Conservation (phyloP, 768 basidiomycete genomes). For the Mycena chlorophos region DNA sequence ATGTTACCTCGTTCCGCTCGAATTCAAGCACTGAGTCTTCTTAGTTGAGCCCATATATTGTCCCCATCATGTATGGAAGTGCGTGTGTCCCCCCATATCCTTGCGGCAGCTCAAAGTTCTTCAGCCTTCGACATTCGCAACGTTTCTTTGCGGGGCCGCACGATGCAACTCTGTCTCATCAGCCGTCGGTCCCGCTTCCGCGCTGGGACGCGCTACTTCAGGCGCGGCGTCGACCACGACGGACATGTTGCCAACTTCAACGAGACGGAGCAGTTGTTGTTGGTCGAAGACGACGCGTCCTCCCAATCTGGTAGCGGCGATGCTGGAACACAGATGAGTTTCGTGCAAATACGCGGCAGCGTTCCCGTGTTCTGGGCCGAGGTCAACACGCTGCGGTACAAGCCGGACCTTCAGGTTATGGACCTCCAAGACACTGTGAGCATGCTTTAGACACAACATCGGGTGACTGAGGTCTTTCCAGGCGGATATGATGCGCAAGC, state of each 20-base stretch:
- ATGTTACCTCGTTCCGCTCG: conserved; percentile 28
- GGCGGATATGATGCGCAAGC: conserved; percentile 69
- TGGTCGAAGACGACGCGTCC: conserved; percentile 61
- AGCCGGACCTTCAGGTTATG: conserved; percentile 96
- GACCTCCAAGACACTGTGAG: conserved; percentile 82
- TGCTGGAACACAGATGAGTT: conserved; percentile 69
- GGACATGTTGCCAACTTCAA: conserved; percentile 97
- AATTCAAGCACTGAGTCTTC: neutral
- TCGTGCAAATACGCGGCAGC: conserved; percentile 92
- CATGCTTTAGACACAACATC: conserved; percentile 4
- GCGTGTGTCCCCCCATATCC: conserved; percentile 34
- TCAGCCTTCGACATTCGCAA: conserved; percentile 86
- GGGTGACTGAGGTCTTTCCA: conserved; percentile 30
- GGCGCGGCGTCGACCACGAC: conserved; percentile 84
- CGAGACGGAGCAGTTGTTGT: conserved; percentile 92
- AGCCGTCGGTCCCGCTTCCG: conserved; percentile 92
- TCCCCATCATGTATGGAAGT: conserved; percentile 96
- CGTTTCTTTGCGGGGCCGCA: conserved; percentile 70
- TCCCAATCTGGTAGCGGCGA: conserved; percentile 47
- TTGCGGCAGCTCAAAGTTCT: conserved; percentile 9
- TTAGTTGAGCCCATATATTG: conserved; percentile 84
- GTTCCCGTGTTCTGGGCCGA: conserved; percentile 97
- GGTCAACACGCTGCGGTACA: conserved; percentile 91
- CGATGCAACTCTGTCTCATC: conserved; percentile 83
- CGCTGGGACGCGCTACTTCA: conserved; percentile 96